Percentiles rank a stretch among this genome's conserved stretches.
These are phyloP conservation scores for Reutealis trisperma DNA, from an alignment of 345 rosid genomes.

Conservation along the genomic window DNA sequence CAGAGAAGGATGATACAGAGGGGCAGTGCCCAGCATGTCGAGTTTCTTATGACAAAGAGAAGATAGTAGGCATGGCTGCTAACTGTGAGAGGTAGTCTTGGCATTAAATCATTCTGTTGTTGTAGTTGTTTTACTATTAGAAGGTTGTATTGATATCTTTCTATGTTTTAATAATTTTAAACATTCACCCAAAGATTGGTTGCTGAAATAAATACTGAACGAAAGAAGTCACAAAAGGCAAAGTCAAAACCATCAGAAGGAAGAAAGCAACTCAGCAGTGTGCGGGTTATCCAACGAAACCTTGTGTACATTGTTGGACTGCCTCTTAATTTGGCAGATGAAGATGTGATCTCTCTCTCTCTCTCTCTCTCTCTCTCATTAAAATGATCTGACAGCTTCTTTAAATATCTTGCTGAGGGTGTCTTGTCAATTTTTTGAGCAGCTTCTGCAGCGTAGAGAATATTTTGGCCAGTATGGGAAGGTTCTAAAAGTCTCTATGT, in stretches of 20 bases:
- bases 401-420: not conserved
- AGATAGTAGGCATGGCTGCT: slow-evolving; percentile 79
- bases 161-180: not conserved
- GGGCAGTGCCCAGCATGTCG: slow-evolving; percentile 98
- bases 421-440: slow-evolving; percentile 20
- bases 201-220: slow-evolving; percentile 67
- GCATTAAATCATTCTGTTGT: not conserved
- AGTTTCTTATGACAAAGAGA: slow-evolving; percentile 82
- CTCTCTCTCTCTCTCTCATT: not conserved
- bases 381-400: not conserved
- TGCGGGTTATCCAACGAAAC: slow-evolving; percentile 80
- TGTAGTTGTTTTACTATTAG: not conserved
- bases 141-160: not conserved
- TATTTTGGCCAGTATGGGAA: slow-evolving; percentile 93
- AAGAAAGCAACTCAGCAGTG: slow-evolving; percentile 77
- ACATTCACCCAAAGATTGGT: slow-evolving; percentile 45
- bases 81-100: slow-evolving; percentile 64
- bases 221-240: slow-evolving; percentile 68
- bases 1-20: slow-evolving; percentile 82
- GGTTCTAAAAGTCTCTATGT: slow-evolving; percentile 88
- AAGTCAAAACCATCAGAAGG: slow-evolving; percentile 69
- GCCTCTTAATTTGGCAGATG: slow-evolving; percentile 87
- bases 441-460: slow-evolving; percentile 79
- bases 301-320: slow-evolving; percentile 90
- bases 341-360: slow-evolving; percentile 54